Conservation (phyloP, 1,284 basidiomycete genomes). For the Porodaedalea pini region DNA sequence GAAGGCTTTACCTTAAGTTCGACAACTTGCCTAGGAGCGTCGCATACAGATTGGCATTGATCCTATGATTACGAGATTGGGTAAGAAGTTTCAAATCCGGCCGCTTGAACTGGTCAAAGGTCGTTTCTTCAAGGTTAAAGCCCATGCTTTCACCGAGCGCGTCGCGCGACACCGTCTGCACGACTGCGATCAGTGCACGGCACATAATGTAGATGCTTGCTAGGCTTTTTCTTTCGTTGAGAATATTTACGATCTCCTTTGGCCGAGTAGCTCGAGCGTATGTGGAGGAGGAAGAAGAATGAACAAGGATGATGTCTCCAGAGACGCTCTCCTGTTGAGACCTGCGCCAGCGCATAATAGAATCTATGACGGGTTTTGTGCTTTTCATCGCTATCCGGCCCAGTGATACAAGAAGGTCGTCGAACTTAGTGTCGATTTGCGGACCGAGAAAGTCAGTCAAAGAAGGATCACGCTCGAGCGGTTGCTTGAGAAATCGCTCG, state of each 20-base stretch:
- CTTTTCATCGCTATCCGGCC: constrained; percentile 85
- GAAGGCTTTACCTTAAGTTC: constrained; percentile 58
- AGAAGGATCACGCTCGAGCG: constrained; percentile 66
- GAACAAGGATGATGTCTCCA: constrained; percentile 48
- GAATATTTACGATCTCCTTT: constrained; percentile 54
- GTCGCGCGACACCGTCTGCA: constrained; percentile 71
- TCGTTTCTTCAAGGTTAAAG: constrained; percentile 76
- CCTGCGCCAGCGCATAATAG: constrained; percentile 84
- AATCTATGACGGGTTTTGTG: constrained; percentile 81
- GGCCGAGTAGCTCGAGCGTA: constrained; percentile 34
- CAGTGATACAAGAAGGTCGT: constrained; percentile 76
- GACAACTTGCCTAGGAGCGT: constrained; percentile 81
- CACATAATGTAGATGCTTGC: constrained; percentile 88
- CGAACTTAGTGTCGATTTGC: constrained; percentile 73
- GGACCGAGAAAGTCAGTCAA: constrained; percentile 67
- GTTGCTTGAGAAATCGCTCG: constrained; percentile 63
- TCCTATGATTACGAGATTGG: constrained; percentile 69
- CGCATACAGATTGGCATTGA: constrained; percentile 79
- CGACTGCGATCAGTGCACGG: constrained; percentile 75
- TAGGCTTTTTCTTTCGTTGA: constrained; percentile 76
- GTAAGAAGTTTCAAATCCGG: constrained; percentile 66
- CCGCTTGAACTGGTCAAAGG: constrained; percentile 80
- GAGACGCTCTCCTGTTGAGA: constrained; percentile 68
- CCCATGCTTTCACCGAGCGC: constrained; percentile 75
- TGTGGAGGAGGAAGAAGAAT: constrained; percentile 44